A percentile compares a stretch with the other conserved stretches of the same genome.
These are phyloP conservation scores for Pleurotus citrinopileatus DNA, from an alignment of 768 basidiomycete species.

Conservation along the genomic window DNA sequence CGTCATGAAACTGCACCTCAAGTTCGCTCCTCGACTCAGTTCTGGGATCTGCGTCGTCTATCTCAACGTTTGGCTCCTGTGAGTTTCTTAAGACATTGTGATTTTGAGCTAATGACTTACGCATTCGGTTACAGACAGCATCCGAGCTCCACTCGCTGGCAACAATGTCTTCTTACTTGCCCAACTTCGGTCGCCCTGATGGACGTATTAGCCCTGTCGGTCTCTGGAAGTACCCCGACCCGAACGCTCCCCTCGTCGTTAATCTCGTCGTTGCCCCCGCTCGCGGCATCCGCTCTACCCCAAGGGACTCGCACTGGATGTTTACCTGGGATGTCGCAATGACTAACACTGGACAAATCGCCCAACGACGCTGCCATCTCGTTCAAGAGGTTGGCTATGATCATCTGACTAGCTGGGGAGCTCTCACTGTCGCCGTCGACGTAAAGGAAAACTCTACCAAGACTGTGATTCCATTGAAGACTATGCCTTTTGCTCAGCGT, in stretches of 20 bases:
- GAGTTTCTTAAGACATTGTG: too few species aligned
- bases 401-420: conserved; percentile 4
- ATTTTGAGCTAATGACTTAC: too few species aligned
- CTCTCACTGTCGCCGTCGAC: background rate
- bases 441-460: background rate
- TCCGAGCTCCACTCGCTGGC: too few species aligned
- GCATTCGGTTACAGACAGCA: too few species aligned
- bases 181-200: conserved; percentile 1
- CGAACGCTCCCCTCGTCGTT: background rate
- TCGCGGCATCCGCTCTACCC: background rate
- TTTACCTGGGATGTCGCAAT: background rate
- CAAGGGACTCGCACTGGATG: conserved; percentile 4
- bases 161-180: background rate
- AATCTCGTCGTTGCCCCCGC: background rate
- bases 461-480: background rate
- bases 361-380: conserved; percentile 4
- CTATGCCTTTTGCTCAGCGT: background rate
- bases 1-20: too few species aligned
- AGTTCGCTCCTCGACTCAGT: too few species aligned
- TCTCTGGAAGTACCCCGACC: background rate
- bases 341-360: background rate
- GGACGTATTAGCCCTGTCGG: background rate
- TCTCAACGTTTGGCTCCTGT: too few species aligned
- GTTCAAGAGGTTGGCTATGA: background rate
- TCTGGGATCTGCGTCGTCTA: too few species aligned